These are phyloP conservation scores for Mycothermus thermophilus DNA, from an alignment of 495 filamentous ascomycete genomes.

Conservation along the genomic window DNA sequence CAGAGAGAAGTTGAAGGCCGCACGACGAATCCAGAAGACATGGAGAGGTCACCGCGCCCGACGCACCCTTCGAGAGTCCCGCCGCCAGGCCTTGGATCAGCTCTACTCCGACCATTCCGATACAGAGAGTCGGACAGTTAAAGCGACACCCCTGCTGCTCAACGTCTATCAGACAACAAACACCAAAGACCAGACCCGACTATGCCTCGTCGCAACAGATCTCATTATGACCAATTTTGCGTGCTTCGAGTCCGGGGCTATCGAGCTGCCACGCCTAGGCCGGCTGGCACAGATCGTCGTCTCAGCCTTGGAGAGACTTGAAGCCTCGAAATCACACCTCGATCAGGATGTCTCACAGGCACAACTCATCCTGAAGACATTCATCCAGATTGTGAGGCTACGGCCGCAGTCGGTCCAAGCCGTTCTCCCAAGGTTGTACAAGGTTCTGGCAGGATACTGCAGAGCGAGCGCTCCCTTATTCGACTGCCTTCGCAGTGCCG, in stretches of 20 bases:
- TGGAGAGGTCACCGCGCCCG: slow-evolving; percentile 72
- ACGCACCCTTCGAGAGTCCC: slow-evolving; percentile 38
- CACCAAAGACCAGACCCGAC: slow-evolving; percentile 22
- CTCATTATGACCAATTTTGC: slow-evolving; percentile 19
- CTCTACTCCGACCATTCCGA: slow-evolving; percentile 16
- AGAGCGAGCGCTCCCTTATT: slow-evolving; percentile 4
- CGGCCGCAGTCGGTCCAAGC: slow-evolving; percentile 8
- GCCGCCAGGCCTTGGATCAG: slow-evolving; percentile 58
- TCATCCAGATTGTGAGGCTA: slow-evolving; percentile 5
- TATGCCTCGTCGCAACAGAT: slow-evolving; percentile 25
- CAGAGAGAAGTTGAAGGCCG: slow-evolving; percentile 61
- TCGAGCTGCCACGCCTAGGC: slow-evolving; percentile 16
- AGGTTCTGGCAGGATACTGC: slow-evolving; percentile 13
- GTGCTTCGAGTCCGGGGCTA: slow-evolving; percentile 10
- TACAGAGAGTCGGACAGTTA: slow-evolving; percentile 13
- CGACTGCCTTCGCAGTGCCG: slow-evolving; percentile 5
- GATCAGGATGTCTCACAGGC: background rate
- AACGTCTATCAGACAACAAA: slow-evolving; percentile 16
- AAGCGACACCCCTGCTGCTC: slow-evolving; percentile 24
- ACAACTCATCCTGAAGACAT: slow-evolving; percentile 6
- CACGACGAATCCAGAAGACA: slow-evolving; percentile 57
- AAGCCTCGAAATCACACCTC: background rate
- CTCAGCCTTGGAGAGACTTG: slow-evolving; percentile 19
- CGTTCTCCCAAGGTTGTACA: slow-evolving; percentile 11
- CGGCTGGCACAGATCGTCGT: slow-evolving; percentile 24